phyloP scores from a whole-genome alignment of 768 basidiomycete genomes.

The Infundibulicybe gibba region DNA sequence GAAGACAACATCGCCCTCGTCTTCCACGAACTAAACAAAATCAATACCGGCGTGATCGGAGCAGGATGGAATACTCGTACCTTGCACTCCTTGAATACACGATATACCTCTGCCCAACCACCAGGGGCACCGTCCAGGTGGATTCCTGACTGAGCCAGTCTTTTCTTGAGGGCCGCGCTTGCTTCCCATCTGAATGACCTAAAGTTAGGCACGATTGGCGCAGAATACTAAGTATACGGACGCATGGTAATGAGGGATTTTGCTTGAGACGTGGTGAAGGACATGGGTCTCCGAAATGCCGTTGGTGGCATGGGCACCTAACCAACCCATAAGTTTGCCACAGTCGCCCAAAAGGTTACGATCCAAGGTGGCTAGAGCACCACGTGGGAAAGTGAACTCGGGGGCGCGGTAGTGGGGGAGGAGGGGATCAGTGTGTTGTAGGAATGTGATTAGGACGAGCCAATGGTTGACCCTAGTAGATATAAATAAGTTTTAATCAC shows the following conservation, averaged over 20 bases:
- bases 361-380: conserved; percentile 90
- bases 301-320: conserved; percentile 82
- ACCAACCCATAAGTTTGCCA: conserved; percentile 77
- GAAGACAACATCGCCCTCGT: conserved; percentile 87
- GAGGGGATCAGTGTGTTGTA: conserved; percentile 96
- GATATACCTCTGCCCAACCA: conserved; percentile 78
- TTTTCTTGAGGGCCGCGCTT: conserved; percentile 75
- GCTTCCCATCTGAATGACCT: conserved; percentile 75
- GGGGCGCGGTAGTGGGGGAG: conserved; percentile 90
- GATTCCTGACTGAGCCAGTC: conserved; percentile 60
- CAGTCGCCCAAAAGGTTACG: conserved; percentile 76
- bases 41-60: not conserved
- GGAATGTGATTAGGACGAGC: conserved; percentile 94
- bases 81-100: conserved; percentile 78
- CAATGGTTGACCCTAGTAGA: conserved; percentile 78
- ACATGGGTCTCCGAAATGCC: conserved; percentile 96
- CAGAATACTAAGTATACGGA: conserved; percentile 24
- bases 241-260: conserved; percentile 95
- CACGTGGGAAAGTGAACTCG: conserved; percentile 91
- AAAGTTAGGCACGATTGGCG: not conserved
- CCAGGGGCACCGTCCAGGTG: conserved; percentile 68
- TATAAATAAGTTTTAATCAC: conserved; percentile 1
- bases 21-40: conserved; percentile 80
- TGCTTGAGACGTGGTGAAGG: conserved; percentile 87
- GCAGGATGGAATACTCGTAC: conserved; percentile 22